Conservation (phyloP, 139 green algal species). For the Picochlorum sp. region DNA sequence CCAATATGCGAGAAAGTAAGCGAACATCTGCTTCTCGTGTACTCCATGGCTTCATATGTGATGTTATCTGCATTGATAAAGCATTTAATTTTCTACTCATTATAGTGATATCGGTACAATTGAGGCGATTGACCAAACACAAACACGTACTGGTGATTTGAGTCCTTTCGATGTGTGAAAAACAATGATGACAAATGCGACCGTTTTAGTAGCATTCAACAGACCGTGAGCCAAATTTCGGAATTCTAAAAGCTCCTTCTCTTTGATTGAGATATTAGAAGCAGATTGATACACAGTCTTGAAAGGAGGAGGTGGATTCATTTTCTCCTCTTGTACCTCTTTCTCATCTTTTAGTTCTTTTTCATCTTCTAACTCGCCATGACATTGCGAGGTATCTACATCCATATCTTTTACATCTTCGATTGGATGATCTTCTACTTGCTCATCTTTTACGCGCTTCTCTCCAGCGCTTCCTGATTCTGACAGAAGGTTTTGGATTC, state of each 20-base stretch:
- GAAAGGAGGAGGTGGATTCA: not conserved
- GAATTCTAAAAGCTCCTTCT: constrained; percentile 4
- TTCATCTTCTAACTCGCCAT: constrained; percentile 36
- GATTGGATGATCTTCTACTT: too few relatives aligned
- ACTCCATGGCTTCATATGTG: constrained; percentile 15
- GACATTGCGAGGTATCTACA: not conserved
- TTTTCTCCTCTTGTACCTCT: not conserved
- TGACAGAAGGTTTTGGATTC: too few relatives aligned
- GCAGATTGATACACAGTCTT: not conserved
- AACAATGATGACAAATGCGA: constrained; percentile 17
- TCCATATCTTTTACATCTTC: too few relatives aligned
- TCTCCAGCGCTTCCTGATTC: too few relatives aligned
- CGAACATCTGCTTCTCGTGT: constrained; percentile 7
- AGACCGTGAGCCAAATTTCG: constrained; percentile 28
- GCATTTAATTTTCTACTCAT: constrained; percentile 13
- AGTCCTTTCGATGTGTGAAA: constrained; percentile 25
- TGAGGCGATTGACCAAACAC: not conserved
- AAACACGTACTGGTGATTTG: not conserved
- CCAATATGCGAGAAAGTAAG: constrained; percentile 16
- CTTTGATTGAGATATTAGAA: not conserved
- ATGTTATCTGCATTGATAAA: constrained; percentile 3
- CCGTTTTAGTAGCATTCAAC: constrained; percentile 27
- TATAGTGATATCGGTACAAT: not conserved
- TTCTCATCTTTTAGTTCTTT: constrained; percentile 29
- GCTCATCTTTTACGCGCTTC: too few relatives aligned